Evolutionary conservation across 2,329 filamentous ascomycete genomes (phyloP).

Genomic region (Xylariaceae sp.): DNA sequence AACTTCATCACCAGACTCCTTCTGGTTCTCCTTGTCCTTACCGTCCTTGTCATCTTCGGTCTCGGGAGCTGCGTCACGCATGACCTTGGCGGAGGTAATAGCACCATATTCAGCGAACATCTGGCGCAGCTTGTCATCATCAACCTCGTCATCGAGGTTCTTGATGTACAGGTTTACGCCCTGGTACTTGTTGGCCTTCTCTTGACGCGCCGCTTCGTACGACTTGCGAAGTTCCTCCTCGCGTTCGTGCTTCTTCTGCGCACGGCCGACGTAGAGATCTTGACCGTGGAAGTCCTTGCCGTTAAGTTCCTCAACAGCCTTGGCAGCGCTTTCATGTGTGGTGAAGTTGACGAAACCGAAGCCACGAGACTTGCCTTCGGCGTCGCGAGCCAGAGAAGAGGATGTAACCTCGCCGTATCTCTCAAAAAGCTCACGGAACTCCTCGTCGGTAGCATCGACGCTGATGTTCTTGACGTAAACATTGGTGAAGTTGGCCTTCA

Average conservation of each 20-base stretch:
- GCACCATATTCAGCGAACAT: slow-evolving; percentile 88
- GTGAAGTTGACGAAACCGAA: slow-evolving; percentile 97
- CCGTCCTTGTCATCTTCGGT: slow-evolving; percentile 51
- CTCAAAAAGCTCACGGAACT: slow-evolving; percentile 92
- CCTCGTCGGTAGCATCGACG: slow-evolving; percentile 77
- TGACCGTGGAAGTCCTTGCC: slow-evolving; percentile 88
- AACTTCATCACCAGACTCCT: slow-evolving; percentile 46
- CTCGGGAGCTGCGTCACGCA: slow-evolving; percentile 72
- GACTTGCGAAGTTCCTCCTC: slow-evolving; percentile 99
- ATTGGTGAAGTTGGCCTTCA: slow-evolving; percentile 99
- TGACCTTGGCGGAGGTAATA: slow-evolving; percentile 98
- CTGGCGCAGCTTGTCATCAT: slow-evolving; percentile 94
- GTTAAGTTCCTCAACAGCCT: slow-evolving; percentile 88
- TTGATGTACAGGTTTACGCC: slow-evolving; percentile 99
- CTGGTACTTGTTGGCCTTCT: slow-evolving; percentile 99
- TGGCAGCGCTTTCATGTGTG: slow-evolving; percentile 78
- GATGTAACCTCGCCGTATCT: slow-evolving; percentile 92
- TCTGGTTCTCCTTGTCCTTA: slow-evolving; percentile 45
- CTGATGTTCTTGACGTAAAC: slow-evolving; percentile 99
- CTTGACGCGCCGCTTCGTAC: slow-evolving; percentile 92
- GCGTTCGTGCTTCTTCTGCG: slow-evolving; percentile 99
- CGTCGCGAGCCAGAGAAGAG: slow-evolving; percentile 83
- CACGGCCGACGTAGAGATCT: slow-evolving; percentile 95
- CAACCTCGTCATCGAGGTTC: slow-evolving; percentile 94
- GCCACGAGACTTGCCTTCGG: slow-evolving; percentile 87